phyloP scores from a whole-genome alignment of 2,329 filamentous ascomycete species.

The Sordariomycetes sp. region DNA sequence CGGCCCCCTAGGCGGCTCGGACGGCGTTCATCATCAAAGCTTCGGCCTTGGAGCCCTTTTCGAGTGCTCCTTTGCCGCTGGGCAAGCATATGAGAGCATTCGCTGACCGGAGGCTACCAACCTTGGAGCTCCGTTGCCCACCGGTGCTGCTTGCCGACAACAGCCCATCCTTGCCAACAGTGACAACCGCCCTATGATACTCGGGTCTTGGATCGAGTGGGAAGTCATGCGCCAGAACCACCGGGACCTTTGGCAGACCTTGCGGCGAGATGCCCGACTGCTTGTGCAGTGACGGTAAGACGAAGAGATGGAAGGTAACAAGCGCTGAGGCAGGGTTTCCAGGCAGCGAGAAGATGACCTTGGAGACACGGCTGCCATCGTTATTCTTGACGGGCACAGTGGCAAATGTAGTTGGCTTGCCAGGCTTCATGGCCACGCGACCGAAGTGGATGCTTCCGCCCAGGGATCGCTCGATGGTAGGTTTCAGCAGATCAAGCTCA shows the following conservation, averaged over 20 bases:
- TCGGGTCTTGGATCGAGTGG: constrained; percentile 71
- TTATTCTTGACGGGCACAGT: constrained; percentile 64
- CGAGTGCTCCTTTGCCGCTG: constrained; percentile 50
- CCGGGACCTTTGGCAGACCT: constrained; percentile 65
- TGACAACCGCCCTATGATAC: constrained; percentile 79
- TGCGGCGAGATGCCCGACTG: constrained; percentile 57
- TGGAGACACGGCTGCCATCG: constrained; percentile 48
- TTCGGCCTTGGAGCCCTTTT: constrained; percentile 62
- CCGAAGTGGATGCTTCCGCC: constrained; percentile 95
- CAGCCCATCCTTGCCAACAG: constrained; percentile 53
- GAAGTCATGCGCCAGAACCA: constrained; percentile 64
- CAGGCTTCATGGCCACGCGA: constrained; percentile 94
- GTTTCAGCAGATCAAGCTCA: constrained; percentile 91
- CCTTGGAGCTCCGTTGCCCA: constrained; percentile 78
- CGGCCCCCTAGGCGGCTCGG: constrained; percentile 7
- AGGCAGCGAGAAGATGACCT: constrained; percentile 80
- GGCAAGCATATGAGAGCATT: constrained; percentile 80
- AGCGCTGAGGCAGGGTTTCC: constrained; percentile 91
- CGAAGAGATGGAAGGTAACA: constrained; percentile 90
- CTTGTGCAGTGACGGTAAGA: constrained; percentile 76
- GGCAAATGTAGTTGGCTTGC: constrained; percentile 95
- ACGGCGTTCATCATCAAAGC: constrained; percentile 67
- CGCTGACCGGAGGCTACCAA: constrained; percentile 80
- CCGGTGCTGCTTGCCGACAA: constrained; percentile 77
- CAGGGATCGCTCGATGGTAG: constrained; percentile 82